Percentiles rank a stretch among this genome's conserved stretches.
These are phyloP conservation scores for Arabidopsis suecica DNA, from an alignment of 345 rosid species.

Conservation along the genomic window DNA sequence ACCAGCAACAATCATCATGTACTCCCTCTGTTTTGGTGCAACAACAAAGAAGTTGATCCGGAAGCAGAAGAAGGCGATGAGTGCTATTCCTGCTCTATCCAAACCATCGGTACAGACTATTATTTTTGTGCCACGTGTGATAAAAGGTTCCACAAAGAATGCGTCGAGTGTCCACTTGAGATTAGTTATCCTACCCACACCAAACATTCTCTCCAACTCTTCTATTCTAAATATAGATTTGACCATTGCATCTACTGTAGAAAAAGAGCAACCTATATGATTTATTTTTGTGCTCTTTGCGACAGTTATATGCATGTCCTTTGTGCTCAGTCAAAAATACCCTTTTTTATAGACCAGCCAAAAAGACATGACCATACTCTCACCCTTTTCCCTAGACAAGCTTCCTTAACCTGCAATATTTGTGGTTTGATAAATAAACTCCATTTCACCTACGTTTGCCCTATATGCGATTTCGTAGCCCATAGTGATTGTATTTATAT, in stretches of 20 bases:
- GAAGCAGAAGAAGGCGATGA: background rate
- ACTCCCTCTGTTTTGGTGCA: constrained; percentile 24
- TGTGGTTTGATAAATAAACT: background rate
- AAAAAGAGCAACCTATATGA: background rate
- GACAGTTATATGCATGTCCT: background rate
- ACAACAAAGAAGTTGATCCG: background rate
- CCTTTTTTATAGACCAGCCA: constrained; percentile 8
- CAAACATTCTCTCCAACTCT: constrained; percentile 10
- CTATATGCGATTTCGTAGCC: background rate
- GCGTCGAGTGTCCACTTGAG: constrained; percentile 18
- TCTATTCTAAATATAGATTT: too few species aligned
- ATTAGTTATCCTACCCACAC: background rate
- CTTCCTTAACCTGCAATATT: background rate
- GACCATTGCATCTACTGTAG: background rate
- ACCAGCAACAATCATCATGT: background rate
- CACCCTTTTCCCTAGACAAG: background rate
- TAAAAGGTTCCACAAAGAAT: constrained; percentile 10
- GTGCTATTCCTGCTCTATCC: background rate
- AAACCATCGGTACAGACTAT: background rate
- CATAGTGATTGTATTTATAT: background rate
- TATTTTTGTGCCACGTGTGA: background rate
- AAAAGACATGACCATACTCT: constrained; percentile 20
- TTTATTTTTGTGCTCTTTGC: constrained; percentile 15
- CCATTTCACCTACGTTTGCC: background rate
- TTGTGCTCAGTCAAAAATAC: background rate